Base-by-base conservation (phyloP, 2,329 filamentous ascomycete genomes). In the Epichloe amarillans region DNA sequence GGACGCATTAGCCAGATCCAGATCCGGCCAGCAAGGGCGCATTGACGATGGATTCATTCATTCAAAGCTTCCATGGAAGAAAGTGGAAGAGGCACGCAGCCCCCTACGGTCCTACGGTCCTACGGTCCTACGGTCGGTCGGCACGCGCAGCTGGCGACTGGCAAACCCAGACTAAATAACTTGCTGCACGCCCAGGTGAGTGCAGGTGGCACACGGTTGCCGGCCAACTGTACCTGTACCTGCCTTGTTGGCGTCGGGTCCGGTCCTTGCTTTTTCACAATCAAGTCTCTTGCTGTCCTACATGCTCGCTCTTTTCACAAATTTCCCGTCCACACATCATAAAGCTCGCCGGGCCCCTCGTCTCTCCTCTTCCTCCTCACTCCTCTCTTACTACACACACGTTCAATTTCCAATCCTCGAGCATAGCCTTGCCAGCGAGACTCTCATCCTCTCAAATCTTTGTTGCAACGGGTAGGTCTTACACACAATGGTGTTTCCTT, bases 131-230 rank as follows among this genome's bases (percentile, higher is more conserved):
- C 2, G 26, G 26, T n/a, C 2, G 26, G 26, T n/a, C 15, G 3
- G 26, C 26, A 30, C 26, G 26, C 26, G 26, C 26, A 30, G 26
- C 26, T 30, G 26, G 26, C 26, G 8, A 30, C 26, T 30, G 26
- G 26, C 26, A 26, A 23, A 10, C 26, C 26, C 26, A 30, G 26
- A 30, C 23, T 7, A 23, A 23, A n/a, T 21, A 26, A 26, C 6
- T 30, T 30, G 30, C 30, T 30, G 30, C 30, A 30, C 8, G 26
- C 26, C 26, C 7, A 36, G 35, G 23, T 44, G 41, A 33, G 19
- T 15, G 51, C 51, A 50, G 52, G 52, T 53, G 52, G 49, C 49
- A 53, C 52, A 40, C 47, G 38, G 39, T 42, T 45, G 49, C 52
- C 39, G 50, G 47, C 21, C 52, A 38, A 33, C 49, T 48, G 48